Conservation (phyloP, 108 stramenopile species). For the Nitzschia sp. region DNA sequence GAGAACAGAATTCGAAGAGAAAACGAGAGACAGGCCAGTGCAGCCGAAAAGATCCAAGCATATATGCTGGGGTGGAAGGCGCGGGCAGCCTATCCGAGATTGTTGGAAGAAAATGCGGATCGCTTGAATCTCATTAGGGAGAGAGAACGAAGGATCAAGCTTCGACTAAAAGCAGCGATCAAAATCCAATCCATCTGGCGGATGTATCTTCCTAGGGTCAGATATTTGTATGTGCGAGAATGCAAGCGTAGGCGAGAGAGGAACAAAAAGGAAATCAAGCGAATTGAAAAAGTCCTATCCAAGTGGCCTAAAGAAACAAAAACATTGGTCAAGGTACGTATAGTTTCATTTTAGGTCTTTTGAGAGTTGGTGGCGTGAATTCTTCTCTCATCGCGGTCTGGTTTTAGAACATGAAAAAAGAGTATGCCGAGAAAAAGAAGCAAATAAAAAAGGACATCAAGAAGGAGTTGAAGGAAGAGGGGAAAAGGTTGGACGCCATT, state of each 20-base stretch:
- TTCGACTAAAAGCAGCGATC: neutral
- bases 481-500: constrained; percentile 11
- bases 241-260: constrained; percentile 11
- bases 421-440: constrained; percentile 28
- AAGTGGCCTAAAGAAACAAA: constrained; percentile 29
- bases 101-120: constrained; percentile 13
- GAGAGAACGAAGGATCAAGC: neutral
- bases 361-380: neutral
- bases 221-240: constrained; percentile 15
- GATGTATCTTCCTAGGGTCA: constrained; percentile 19
- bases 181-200: constrained; percentile 11
- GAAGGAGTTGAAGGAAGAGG: constrained; percentile 12
- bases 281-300: constrained; percentile 15
- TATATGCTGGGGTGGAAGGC: constrained; percentile 17
- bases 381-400: neutral
- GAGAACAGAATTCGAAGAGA: constrained; percentile 7
- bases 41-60: constrained; percentile 15
- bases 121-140: neutral
- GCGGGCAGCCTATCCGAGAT: constrained; percentile 7
- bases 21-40: constrained; percentile 6
- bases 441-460: constrained; percentile 16
- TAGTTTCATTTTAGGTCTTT: neutral
- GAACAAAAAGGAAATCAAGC: constrained; percentile 31
- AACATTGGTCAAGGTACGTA: constrained; percentile 22
- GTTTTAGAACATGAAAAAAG: constrained; percentile 26